phyloP scores from a whole-genome alignment of 139 green algal genomes.

The Closterium sp. region DNA sequence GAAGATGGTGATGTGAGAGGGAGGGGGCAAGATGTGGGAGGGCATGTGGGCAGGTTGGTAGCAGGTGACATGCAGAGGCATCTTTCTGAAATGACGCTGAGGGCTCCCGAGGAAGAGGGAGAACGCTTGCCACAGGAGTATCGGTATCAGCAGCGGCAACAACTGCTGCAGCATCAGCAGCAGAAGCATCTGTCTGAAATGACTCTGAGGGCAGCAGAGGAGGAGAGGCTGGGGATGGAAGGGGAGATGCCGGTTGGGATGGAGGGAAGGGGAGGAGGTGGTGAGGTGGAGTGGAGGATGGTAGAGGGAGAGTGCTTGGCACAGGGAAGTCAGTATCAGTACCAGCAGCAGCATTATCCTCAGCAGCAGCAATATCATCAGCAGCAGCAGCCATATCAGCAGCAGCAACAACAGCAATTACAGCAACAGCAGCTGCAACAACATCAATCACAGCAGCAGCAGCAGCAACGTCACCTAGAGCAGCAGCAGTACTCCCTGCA shows the following conservation, averaged over 20 bases:
- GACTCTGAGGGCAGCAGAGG: too few relatives aligned
- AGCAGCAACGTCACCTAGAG: neutral
- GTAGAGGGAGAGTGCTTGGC: neutral
- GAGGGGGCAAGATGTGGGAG: too few relatives aligned
- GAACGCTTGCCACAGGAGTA: too few relatives aligned
- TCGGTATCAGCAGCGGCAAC: too few relatives aligned
- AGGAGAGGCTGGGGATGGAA: neutral
- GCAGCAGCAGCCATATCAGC: neutral
- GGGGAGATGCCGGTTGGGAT: too few relatives aligned
- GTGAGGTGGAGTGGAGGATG: neutral
- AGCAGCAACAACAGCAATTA: neutral
- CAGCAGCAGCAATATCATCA: neutral
- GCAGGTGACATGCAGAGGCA: neutral
- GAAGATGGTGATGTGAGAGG: too few relatives aligned
- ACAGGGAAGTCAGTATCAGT: neutral
- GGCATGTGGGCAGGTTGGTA: neutral
- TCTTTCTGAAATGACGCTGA: neutral
- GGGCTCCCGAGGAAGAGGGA: neutral
- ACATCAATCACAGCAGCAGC: neutral
- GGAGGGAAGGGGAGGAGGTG: neutral
- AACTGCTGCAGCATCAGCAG: too few relatives aligned
- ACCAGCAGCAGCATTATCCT: neutral
- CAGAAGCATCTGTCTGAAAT: too few relatives aligned
- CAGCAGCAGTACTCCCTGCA: neutral
- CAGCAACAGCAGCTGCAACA: neutral